These are phyloP conservation scores for Sugiyamaella paludigena DNA, from an alignment of 1,139 yeast genomes.

Conservation along the genomic window DNA sequence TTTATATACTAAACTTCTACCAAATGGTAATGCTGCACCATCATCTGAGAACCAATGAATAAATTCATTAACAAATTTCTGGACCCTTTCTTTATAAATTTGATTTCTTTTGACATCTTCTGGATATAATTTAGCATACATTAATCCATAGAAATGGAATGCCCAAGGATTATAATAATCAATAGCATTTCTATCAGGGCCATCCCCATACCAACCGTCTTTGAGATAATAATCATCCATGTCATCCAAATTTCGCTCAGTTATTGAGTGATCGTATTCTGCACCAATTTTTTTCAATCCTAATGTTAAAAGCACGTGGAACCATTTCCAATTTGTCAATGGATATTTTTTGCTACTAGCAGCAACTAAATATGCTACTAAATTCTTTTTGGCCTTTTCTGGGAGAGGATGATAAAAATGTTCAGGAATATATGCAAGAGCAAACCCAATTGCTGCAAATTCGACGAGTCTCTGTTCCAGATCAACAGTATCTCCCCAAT, in stretches of 20 bases:
- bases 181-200: constrained; percentile 27
- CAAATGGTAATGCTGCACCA: constrained; percentile 36
- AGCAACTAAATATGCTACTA: constrained; percentile 26
- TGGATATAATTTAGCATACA: constrained; percentile 28
- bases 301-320: constrained; percentile 34
- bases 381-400: constrained; percentile 25
- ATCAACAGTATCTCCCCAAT: constrained; percentile 34
- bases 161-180: constrained; percentile 39
- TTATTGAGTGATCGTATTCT: constrained; percentile 23
- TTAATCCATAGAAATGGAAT: constrained; percentile 34
- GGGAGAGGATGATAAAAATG: constrained; percentile 35
- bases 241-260: constrained; percentile 27
- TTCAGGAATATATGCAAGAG: constrained; percentile 30
- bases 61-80: constrained; percentile 29
- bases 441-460: constrained; percentile 36
- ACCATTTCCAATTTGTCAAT: constrained; percentile 35
- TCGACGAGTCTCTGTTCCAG: constrained; percentile 36
- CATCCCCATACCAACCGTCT: constrained; percentile 38
- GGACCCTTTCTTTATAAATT: constrained; percentile 27
- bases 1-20: constrained; percentile 35
- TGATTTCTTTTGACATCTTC: constrained; percentile 25
- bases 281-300: constrained; percentile 34
- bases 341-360: constrained; percentile 28
- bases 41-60: constrained; percentile 33
- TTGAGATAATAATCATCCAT: constrained; percentile 31